Conservation (phyloP, 1,139 yeast species). For the Diutina siamensis region DNA sequence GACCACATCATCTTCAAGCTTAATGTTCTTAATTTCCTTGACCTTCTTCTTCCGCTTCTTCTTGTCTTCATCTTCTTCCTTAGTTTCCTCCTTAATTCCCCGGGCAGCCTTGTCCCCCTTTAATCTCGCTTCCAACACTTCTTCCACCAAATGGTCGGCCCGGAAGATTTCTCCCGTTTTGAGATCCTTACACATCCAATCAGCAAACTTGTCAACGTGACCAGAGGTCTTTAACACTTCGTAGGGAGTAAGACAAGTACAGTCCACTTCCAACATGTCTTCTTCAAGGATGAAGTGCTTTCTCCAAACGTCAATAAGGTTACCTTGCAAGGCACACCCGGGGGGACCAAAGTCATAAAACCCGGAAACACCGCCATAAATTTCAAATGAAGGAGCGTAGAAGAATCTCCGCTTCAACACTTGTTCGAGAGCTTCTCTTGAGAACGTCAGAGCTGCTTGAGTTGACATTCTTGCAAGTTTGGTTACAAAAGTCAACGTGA, state of each 20-base stretch:
- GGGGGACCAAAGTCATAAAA: constrained; percentile 98
- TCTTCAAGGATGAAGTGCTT: constrained; percentile 95
- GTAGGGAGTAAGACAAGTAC: constrained; percentile 94
- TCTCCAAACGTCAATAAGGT: constrained; percentile 90
- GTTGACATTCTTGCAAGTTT: constrained; percentile 19
- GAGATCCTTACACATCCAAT: constrained; percentile 97
- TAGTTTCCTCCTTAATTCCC: constrained; percentile 43
- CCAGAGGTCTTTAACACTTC: constrained; percentile 98
- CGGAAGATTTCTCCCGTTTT: constrained; percentile 97
- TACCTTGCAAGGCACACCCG: constrained; percentile 97
- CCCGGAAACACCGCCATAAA: constrained; percentile 98
- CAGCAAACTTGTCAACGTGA: constrained; percentile 97
- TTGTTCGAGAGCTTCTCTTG: constrained; percentile 81
- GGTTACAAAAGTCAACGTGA: constrained; percentile 2
- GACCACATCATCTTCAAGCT: constrained; percentile 70
- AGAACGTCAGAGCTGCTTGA: constrained; percentile 35
- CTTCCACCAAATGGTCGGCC: constrained; percentile 97
- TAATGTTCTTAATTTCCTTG: constrained; percentile 82
- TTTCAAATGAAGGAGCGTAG: constrained; percentile 94
- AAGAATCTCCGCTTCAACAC: constrained; percentile 92
- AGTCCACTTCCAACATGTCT: constrained; percentile 97
- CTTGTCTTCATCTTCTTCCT: constrained; percentile 51
- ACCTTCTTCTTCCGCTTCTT: constrained; percentile 83
- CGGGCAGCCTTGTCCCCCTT: constrained; percentile 96
- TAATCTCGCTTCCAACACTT: constrained; percentile 87